Evolutionary conservation across 2,329 filamentous ascomycete genomes (phyloP).

Genomic region (Amauroascus verrucosus): DNA sequence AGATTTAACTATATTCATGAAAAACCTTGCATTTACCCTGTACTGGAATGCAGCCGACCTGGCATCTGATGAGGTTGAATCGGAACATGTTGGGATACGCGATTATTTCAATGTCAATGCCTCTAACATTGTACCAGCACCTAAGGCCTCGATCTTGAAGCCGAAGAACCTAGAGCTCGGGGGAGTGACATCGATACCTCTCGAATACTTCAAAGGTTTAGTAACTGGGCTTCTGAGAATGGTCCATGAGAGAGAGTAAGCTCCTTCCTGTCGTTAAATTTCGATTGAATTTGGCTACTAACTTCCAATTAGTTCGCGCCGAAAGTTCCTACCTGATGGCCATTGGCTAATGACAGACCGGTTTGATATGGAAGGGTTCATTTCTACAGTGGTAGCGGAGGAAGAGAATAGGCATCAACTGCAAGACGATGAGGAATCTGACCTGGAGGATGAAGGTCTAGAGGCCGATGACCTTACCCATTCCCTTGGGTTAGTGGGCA

Average conservation of each 20-base stretch:
- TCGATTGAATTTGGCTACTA: neutral
- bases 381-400: slow-evolving; percentile 74
- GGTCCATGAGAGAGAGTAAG: slow-evolving; percentile 75
- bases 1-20: slow-evolving; percentile 69
- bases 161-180: slow-evolving; percentile 43
- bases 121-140: slow-evolving; percentile 20
- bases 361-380: slow-evolving; percentile 82
- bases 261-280: slow-evolving; percentile 9
- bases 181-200: slow-evolving; percentile 60
- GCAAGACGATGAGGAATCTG: slow-evolving; percentile 50
- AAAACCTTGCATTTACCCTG: slow-evolving; percentile 79
- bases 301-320: slow-evolving; percentile 50
- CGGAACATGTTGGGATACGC: slow-evolving; percentile 35
- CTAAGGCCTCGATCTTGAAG: slow-evolving; percentile 28
- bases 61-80: slow-evolving; percentile 33
- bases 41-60: slow-evolving; percentile 72
- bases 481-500: slow-evolving; percentile 41
- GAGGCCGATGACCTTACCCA: slow-evolving; percentile 30
- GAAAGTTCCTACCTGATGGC: slow-evolving; percentile 67
- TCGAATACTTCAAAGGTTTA: slow-evolving; percentile 68
- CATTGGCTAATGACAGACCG: slow-evolving; percentile 90
- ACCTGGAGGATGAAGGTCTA: slow-evolving; percentile 29
- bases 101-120: slow-evolving; percentile 35
- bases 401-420: slow-evolving; percentile 67
- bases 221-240: slow-evolving; percentile 73